Conservation (phyloP, 176 grass and related monocot genomes). For the Avena eriantha region DNA sequence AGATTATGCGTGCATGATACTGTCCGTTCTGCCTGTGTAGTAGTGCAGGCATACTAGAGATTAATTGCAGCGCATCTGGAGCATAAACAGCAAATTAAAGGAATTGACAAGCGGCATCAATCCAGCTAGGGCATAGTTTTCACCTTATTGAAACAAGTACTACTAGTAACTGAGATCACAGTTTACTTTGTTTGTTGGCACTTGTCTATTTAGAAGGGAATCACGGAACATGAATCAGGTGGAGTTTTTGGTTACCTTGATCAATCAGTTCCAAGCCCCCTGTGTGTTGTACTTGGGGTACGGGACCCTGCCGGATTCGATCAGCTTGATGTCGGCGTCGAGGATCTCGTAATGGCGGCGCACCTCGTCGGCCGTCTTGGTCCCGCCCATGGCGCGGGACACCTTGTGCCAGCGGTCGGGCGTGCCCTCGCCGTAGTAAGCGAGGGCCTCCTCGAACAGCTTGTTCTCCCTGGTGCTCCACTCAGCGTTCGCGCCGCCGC, state of each 20-base stretch:
- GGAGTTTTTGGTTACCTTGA: not conserved
- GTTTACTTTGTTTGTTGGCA: not conserved
- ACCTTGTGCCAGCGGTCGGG: slow-evolving; percentile 91
- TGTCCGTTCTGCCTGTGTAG: not conserved
- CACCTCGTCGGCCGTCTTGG: slow-evolving; percentile 79
- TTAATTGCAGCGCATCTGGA: slow-evolving; percentile 23
- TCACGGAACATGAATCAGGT: not conserved
- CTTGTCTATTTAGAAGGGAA: not conserved
- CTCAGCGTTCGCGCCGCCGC: slow-evolving; percentile 16
- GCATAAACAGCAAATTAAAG: not conserved
- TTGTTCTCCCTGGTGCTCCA: slow-evolving; percentile 87
- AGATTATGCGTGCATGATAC: slow-evolving; percentile 20
- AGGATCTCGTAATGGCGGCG: slow-evolving; percentile 77
- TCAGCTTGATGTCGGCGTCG: slow-evolving; percentile 57
- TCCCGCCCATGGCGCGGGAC: slow-evolving; percentile 71
- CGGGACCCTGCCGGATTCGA: slow-evolving; percentile 57
- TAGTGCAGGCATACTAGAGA: slow-evolving; percentile 6
- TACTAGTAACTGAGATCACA: not conserved
- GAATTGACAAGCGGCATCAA: not conserved
- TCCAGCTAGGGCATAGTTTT: not conserved
- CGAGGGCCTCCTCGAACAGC: slow-evolving; percentile 83
- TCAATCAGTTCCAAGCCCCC: slow-evolving; percentile 49
- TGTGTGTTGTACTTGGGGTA: slow-evolving; percentile 74
- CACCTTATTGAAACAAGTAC: not conserved
- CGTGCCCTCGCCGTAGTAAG: slow-evolving; percentile 69